Evolutionary conservation across 2,329 filamentous ascomycete genomes (phyloP).

Genomic region (Pseudogymnoascus sp.): DNA sequence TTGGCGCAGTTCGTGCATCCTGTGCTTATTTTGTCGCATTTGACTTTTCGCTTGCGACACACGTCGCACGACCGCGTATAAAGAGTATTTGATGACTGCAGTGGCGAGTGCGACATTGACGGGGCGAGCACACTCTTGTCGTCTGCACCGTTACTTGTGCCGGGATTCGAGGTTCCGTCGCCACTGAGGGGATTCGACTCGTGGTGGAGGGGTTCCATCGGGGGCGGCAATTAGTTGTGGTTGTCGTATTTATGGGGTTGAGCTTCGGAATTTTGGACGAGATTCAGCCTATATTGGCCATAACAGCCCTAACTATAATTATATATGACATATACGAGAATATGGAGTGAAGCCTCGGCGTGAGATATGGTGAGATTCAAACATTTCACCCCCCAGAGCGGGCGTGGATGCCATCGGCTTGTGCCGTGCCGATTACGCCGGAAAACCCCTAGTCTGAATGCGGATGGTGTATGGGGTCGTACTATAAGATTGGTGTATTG

Average conservation of each 20-base stretch:
- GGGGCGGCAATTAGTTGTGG: background rate
- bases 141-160: background rate
- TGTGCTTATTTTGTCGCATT: slow-evolving; percentile 65
- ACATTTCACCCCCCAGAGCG: background rate
- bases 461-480: background rate
- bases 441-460: slow-evolving; percentile 1
- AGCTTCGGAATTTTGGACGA: background rate
- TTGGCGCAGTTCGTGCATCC: slow-evolving; percentile 68
- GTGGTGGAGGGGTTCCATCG: slow-evolving; percentile 1
- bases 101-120: background rate
- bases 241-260: background rate
- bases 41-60: slow-evolving; percentile 56
- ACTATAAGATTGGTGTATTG: background rate
- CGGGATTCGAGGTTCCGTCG: background rate
- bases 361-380: background rate
- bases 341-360: background rate
- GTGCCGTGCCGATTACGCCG: background rate
- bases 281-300: slow-evolving; percentile 1
- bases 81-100: slow-evolving; percentile 20
- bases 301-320: background rate
- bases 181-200: background rate
- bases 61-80: slow-evolving; percentile 37
- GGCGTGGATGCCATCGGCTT: background rate
- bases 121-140: background rate
- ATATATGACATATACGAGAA: slow-evolving; percentile 3